Evolutionary conservation across 306 rosid species (phyloP), one percentile per base, ranked within the genome.

Genomic region (Malus asiatica): DNA sequence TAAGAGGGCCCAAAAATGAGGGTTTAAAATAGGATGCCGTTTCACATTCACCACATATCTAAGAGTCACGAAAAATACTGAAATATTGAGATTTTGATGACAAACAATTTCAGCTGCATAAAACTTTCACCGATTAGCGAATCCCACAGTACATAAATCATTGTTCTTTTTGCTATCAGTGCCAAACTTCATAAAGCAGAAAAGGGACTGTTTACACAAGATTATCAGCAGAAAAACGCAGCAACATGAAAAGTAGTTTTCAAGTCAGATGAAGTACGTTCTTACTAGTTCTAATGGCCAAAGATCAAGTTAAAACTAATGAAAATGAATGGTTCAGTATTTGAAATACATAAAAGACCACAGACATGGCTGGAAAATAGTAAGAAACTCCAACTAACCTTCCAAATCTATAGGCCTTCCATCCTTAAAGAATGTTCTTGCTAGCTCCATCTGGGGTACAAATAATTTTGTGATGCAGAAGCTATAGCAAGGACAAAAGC

Each of bases 341-440:
- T 55, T 32, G 14, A 71, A 55, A 8, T 25, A 51, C 42, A n/a
- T 4, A 53, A 45, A 22, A 46, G 53, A 35, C 38, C 4, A 25
- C 16, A 19, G 52, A 67, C 7, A 66, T 15, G 53, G 42, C 73
- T 10, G n/a, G 14, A 5, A 29, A 76, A 44, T 66, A 71, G 44
- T 35, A 62, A 77, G 62, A 78, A 70, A 77, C 51, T 86, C 29
- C 69, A 53, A 79, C 83, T 75, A 76, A 90, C 98, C 98, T 90
- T 92, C 91, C 67, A 94, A 90, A 83, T 94, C 96, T 59, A 92
- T 74, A 76, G 86, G 78, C 74, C 97, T 90, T 77, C 90, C 95
- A 79, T 92, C 97, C 80, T 90, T 90, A 51, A 94, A 94, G 80
- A 94, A 94, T 6, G 60, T 90, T 67, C 89, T 86, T 7, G 88